Percentiles rank a stretch among this genome's conserved stretches.
Conservation (phyloP, 768 basidiomycete species). For the Boletus rubropictus region DNA sequence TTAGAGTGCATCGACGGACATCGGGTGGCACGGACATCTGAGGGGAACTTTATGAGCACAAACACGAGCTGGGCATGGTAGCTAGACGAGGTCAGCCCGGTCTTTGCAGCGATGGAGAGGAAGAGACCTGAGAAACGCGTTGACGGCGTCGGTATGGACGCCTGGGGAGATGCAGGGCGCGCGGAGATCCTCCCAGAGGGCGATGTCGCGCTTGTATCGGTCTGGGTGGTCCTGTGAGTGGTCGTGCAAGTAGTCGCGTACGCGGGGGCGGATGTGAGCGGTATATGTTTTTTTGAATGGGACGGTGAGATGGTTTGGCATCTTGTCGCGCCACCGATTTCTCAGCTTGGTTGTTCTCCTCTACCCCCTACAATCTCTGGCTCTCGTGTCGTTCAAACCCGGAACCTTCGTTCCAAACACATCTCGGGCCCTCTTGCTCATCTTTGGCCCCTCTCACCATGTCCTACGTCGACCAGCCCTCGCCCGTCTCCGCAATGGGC, state of each 20-base stretch:
- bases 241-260: conserved; percentile 61
- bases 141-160: conserved; percentile 47
- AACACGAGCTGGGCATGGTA: conserved; percentile 90
- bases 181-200: conserved; percentile 61
- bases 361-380: not conserved
- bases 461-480: conserved; percentile 58
- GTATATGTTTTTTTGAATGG: conserved; percentile 69
- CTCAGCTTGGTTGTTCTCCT: conserved; percentile 4
- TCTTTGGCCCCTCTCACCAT: conserved; percentile 27
- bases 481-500: conserved; percentile 54
- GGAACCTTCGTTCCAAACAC: conserved; percentile 11
- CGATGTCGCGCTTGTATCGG: conserved; percentile 74
- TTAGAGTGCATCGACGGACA: conserved; percentile 11
- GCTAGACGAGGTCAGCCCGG: conserved; percentile 36
- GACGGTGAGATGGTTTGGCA: conserved; percentile 74
- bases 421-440: not conserved
- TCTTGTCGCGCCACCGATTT: conserved; percentile 27
- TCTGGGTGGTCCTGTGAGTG: conserved; percentile 77
- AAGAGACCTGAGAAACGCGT: conserved; percentile 54
- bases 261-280: conserved; percentile 47
- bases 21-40: conserved; percentile 47
- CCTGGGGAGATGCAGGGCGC: conserved; percentile 52
- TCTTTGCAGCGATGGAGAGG: not conserved
- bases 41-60: conserved; percentile 77
- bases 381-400: not conserved